These are phyloP conservation scores for Globisporangium paroecandrum DNA, from an alignment of 352 stramenopile genomes.

Conservation along the genomic window DNA sequence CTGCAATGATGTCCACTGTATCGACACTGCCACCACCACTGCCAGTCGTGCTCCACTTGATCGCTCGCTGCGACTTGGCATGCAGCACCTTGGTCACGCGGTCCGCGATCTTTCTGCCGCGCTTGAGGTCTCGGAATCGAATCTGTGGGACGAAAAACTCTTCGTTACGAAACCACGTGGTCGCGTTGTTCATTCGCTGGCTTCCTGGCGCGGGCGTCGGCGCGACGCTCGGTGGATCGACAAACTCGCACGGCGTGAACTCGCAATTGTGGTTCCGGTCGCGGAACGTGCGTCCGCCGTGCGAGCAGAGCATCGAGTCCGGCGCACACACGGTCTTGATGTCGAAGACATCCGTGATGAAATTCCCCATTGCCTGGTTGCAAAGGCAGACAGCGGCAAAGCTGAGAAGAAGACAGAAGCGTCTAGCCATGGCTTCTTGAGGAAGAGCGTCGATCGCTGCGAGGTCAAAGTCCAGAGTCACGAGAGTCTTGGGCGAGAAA, in stretches of 20 bases:
- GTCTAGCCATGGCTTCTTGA: background rate
- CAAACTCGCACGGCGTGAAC: slow-evolving; percentile 44
- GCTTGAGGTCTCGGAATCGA: slow-evolving; percentile 17
- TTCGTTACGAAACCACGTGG: slow-evolving; percentile 31
- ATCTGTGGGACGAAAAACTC: slow-evolving; percentile 40
- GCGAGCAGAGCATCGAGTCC: slow-evolving; percentile 37
- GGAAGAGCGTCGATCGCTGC: background rate
- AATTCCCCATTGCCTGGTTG: background rate
- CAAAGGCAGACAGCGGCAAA: background rate
- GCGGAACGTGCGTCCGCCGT: slow-evolving; percentile 36
- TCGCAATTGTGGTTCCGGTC: slow-evolving; percentile 31
- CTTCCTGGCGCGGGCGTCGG: slow-evolving; percentile 12
- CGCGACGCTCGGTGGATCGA: slow-evolving; percentile 8
- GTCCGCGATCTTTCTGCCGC: slow-evolving; percentile 17
- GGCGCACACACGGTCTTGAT: slow-evolving; percentile 29
- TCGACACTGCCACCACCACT: background rate
- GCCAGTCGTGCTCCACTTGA: slow-evolving; percentile 9
- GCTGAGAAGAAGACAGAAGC: background rate
- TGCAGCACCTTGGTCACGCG: slow-evolving; percentile 14
- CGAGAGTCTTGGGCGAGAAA: background rate
- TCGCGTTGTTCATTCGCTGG: slow-evolving; percentile 16
- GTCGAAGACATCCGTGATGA: slow-evolving; percentile 26
- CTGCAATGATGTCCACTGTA: background rate
- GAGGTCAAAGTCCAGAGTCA: background rate
- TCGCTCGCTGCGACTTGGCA: slow-evolving; percentile 14